phyloP scores from a whole-genome alignment of 176 grass and related monocot genomes.

The Rhynchospora breviuscula region DNA sequence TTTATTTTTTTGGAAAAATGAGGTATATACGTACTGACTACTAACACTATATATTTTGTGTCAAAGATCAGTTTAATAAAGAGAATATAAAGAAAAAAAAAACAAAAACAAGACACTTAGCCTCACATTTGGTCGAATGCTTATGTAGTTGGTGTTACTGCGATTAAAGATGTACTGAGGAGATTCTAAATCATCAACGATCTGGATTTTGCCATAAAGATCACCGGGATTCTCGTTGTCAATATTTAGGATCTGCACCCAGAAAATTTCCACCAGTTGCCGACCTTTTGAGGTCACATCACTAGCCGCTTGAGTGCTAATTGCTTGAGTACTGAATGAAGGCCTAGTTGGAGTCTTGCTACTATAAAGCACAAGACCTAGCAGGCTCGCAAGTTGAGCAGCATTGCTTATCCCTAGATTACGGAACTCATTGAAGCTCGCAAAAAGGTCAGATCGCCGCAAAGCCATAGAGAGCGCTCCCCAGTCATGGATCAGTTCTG shows the following conservation, averaged over 20 bases:
- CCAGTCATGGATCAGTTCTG: neutral
- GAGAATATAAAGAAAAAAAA: neutral
- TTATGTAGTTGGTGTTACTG: neutral
- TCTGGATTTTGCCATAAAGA: slow-evolving; percentile 21
- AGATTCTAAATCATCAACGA: neutral
- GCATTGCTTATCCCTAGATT: neutral
- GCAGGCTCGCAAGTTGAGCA: neutral
- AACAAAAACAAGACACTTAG: neutral
- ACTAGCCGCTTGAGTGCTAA: neutral
- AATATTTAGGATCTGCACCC: slow-evolving; percentile 14
- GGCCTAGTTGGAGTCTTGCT: neutral
- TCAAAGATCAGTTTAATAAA: neutral
- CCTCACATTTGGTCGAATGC: slow-evolving; percentile 8
- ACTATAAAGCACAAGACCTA: slow-evolving; percentile 9
- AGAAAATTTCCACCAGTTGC: slow-evolving; percentile 22
- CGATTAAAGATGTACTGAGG: slow-evolving; percentile 11
- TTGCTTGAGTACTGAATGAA: neutral
- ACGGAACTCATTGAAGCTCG: neutral
- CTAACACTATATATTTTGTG: no score
- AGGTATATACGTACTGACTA: no score
- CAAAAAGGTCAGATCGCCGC: slow-evolving; percentile 6
- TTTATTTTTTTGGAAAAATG: neutral
- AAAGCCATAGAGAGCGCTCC: slow-evolving; percentile 1
- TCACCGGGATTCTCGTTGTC: slow-evolving; percentile 25
- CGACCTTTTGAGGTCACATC: slow-evolving; percentile 4